phyloP scores from a whole-genome alignment of 305 asterid species.

The Plantago rigida region DNA sequence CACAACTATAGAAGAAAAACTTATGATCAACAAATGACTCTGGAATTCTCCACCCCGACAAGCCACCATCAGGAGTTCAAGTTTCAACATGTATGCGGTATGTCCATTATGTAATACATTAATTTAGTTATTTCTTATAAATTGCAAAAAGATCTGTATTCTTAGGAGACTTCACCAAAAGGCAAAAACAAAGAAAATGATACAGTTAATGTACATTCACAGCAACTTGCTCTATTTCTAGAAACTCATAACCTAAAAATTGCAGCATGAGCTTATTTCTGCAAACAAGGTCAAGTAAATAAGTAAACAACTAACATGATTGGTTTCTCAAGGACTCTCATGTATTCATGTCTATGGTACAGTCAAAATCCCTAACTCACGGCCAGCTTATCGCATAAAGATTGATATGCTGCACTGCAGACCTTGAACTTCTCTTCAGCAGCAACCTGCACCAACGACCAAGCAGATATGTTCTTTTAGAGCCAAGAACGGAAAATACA shows the following conservation, averaged over 20 bases:
- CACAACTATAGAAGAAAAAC: too few relatives aligned
- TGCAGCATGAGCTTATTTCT: constrained; percentile 18
- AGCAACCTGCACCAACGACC: constrained; percentile 38
- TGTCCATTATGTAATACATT: too few relatives aligned
- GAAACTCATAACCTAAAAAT: constrained; percentile 12
- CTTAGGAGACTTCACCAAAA: not conserved
- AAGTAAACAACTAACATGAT: constrained; percentile 8
- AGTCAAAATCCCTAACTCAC: constrained; percentile 24
- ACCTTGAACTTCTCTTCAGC: constrained; percentile 93
- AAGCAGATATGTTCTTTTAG: constrained; percentile 1
- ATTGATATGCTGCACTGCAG: constrained; percentile 85
- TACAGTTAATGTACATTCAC: constrained; percentile 5
- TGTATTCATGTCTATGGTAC: not conserved
- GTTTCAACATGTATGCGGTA: too few relatives aligned
- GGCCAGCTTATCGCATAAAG: constrained; percentile 54
- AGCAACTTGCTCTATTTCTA: not conserved
- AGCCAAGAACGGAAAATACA: not conserved
- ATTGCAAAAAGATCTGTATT: too few relatives aligned
- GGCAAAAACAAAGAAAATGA: not conserved
- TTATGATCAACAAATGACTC: too few relatives aligned
- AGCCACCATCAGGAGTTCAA: too few relatives aligned
- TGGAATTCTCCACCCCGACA: too few relatives aligned
- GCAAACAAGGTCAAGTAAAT: constrained; percentile 18
- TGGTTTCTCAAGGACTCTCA: constrained; percentile 9
- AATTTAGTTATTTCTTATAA: too few relatives aligned